Evolutionary conservation across 768 basidiomycete genomes (phyloP).

Genomic region (Amanita inopinata): DNA sequence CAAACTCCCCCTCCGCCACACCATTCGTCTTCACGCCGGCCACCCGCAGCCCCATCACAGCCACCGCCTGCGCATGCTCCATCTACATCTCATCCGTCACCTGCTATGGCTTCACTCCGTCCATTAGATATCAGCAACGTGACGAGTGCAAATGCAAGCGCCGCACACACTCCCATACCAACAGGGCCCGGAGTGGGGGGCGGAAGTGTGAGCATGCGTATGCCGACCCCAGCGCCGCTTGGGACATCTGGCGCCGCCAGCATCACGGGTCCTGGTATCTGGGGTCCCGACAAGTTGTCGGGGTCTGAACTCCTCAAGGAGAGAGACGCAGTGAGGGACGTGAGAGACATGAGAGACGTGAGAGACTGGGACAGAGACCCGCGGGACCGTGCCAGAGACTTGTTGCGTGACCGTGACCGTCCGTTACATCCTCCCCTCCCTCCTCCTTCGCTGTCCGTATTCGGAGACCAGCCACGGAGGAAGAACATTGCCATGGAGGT

Average conservation of each 20-base stretch:
- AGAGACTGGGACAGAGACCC: slow-evolving; percentile 10
- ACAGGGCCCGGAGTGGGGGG: background rate
- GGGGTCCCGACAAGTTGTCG: slow-evolving; percentile 8
- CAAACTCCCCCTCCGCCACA: slow-evolving; percentile 9
- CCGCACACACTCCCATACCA: background rate
- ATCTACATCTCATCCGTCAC: slow-evolving; percentile 19
- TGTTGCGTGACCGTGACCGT: slow-evolving; percentile 7
- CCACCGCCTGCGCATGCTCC: slow-evolving; percentile 3
- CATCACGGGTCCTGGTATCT: slow-evolving; percentile 11
- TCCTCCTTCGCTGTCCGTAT: slow-evolving; percentile 1
- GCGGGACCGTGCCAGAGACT: slow-evolving; percentile 13
- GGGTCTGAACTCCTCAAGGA: slow-evolving; percentile 15
- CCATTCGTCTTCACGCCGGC: slow-evolving; percentile 11
- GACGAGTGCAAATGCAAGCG: slow-evolving; percentile 9
- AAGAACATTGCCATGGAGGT: slow-evolving; percentile 10
- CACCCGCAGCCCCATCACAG: slow-evolving; percentile 14
- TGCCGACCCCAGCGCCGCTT: slow-evolving; percentile 12
- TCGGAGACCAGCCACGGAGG: slow-evolving; percentile 5
- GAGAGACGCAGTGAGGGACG: slow-evolving; percentile 17
- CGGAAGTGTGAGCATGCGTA: slow-evolving; percentile 12
- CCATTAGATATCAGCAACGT: slow-evolving; percentile 13
- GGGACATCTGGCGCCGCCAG: slow-evolving; percentile 13
- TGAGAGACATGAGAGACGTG: slow-evolving; percentile 3
- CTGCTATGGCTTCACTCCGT: slow-evolving; percentile 23
- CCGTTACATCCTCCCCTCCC: slow-evolving; percentile 1